Conservation (phyloP, 371 early-diverging fungal species). For the Coemansia sp. region DNA sequence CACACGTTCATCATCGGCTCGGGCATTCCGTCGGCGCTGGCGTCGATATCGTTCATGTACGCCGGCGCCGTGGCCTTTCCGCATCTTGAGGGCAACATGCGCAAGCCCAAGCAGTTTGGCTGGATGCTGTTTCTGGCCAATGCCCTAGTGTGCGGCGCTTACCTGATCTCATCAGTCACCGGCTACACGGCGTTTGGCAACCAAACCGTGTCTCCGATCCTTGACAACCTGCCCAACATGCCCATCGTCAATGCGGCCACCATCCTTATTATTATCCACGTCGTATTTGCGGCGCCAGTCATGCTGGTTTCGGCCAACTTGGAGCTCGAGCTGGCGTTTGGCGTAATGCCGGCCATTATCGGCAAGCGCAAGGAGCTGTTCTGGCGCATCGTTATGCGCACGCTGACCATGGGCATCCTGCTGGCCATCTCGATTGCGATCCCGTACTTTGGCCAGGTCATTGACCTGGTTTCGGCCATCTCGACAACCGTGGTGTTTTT, state of each 20-base stretch:
- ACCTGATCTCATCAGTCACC: conserved; percentile 69
- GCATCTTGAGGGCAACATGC: conserved; percentile 80
- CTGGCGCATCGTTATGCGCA: conserved; percentile 61
- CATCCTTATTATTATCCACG: conserved; percentile 77
- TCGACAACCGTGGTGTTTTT: conserved; percentile 78
- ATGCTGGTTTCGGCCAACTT: conserved; percentile 76
- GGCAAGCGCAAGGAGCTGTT: conserved; percentile 54
- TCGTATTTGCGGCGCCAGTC: conserved; percentile 78
- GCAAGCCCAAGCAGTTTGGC: conserved; percentile 68
- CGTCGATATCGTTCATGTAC: conserved; percentile 63
- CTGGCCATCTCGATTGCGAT: conserved; percentile 61
- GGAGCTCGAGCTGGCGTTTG: conserved; percentile 61
- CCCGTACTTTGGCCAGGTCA: conserved; percentile 79
- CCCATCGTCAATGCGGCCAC: conserved; percentile 66
- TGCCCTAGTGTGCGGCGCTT: conserved; percentile 68
- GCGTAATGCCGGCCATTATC: conserved; percentile 54
- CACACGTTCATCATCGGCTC: conserved; percentile 40
- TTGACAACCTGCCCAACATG: conserved; percentile 69
- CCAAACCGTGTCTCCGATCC: conserved; percentile 69
- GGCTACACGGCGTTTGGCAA: conserved; percentile 80
- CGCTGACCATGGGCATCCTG: conserved; percentile 51
- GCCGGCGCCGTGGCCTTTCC: conserved; percentile 64
- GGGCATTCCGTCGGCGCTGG: conserved; percentile 63
- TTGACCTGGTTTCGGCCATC: conserved; percentile 79
- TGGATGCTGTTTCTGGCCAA: conserved; percentile 67